Percentiles rank a stretch among this genome's conserved stretches.
Conservation (phyloP, 73 alveolate species). For the Paramecium tetraurelia region DNA sequence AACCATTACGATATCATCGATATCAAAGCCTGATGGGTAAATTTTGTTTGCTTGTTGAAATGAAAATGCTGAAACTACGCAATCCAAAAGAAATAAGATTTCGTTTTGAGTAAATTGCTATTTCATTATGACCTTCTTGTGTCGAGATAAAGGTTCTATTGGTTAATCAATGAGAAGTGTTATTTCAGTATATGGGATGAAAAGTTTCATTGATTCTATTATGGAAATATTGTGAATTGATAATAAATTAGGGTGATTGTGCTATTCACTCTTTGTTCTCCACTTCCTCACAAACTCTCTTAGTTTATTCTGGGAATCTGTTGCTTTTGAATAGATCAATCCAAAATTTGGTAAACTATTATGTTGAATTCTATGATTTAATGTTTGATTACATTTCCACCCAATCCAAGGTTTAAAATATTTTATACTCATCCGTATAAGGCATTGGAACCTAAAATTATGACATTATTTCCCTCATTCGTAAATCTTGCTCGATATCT, state of each 20-base stretch:
- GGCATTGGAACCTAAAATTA: neutral
- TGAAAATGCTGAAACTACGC: neutral
- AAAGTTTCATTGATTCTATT: neutral
- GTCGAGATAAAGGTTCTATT: neutral
- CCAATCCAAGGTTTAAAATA: neutral
- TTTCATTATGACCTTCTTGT: neutral
- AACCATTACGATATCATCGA: constrained; percentile 14
- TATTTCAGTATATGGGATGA: neutral
- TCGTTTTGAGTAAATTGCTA: neutral
- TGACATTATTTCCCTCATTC: neutral
- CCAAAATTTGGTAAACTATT: neutral
- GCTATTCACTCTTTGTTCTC: neutral
- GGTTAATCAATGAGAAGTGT: neutral
- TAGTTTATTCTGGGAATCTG: neutral
- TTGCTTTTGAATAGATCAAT: neutral
- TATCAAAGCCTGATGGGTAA: constrained; percentile 12
- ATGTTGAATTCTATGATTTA: neutral
- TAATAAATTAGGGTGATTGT: constrained; percentile 14
- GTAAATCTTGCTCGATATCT: neutral
- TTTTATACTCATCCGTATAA: neutral
- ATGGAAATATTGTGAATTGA: neutral
- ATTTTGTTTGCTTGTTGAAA: neutral
- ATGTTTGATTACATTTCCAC: neutral
- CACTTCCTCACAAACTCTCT: neutral
- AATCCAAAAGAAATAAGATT: neutral